Conservation (phyloP, 805 yeast species). For the Wickerhamomyces rabaulensis region DNA sequence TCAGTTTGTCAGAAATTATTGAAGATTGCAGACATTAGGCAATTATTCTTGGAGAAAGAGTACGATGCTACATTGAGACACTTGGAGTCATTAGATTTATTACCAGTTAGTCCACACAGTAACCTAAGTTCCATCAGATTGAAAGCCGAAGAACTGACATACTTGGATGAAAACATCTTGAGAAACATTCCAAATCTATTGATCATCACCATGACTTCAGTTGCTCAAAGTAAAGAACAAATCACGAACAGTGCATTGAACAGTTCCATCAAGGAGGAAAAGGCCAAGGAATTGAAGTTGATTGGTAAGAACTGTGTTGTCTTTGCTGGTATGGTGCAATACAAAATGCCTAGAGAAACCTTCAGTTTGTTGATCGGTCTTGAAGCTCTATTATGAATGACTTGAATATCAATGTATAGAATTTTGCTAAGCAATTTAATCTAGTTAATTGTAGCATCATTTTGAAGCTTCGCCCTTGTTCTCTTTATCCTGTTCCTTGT, state of each 20-base stretch:
- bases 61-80: constrained; percentile 54
- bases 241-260: constrained; percentile 35
- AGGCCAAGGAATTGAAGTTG: constrained; percentile 47
- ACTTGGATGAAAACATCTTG: constrained; percentile 63
- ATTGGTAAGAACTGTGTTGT: constrained; percentile 86
- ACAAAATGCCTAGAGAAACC: constrained; percentile 83
- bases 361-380: constrained; percentile 64
- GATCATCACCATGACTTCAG: constrained; percentile 74
- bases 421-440: not conserved
- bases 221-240: constrained; percentile 51
- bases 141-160: constrained; percentile 62
- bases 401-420: not conserved
- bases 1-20: constrained; percentile 63
- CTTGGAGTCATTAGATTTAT: constrained; percentile 54
- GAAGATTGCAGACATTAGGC: constrained; percentile 63
- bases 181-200: constrained; percentile 77
- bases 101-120: constrained; percentile 49
- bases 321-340: constrained; percentile 92
- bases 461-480: not conserved
- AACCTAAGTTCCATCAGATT: constrained; percentile 41
- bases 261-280: constrained; percentile 45
- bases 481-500: not conserved
- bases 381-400: constrained; percentile 38
- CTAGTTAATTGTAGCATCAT: not conserved
- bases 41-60: constrained; percentile 45